Evolutionary conservation across 768 basidiomycete species (phyloP).

Genomic region (Favolaschia claudopus): DNA sequence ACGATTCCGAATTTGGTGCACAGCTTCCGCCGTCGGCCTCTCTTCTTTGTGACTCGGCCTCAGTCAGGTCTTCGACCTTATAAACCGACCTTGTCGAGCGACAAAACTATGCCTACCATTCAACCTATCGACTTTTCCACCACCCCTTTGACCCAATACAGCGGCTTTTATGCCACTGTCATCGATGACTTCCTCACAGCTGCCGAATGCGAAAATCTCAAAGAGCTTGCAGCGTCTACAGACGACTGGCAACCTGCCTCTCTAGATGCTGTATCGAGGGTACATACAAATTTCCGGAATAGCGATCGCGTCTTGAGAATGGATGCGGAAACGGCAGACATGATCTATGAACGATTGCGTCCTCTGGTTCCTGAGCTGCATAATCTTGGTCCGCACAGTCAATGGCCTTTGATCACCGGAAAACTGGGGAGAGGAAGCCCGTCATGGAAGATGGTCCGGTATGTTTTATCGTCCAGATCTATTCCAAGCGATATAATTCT

Average conservation of each 20-base stretch:
- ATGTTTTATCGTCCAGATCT: no score
- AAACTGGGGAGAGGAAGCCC: slow-evolving; percentile 29
- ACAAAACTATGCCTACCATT: slow-evolving; percentile 14
- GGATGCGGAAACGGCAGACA: slow-evolving; percentile 40
- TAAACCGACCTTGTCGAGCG: no score
- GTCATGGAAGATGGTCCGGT: slow-evolving; percentile 47
- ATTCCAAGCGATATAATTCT: not conserved
- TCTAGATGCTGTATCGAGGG: slow-evolving; percentile 35
- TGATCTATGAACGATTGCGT: slow-evolving; percentile 44
- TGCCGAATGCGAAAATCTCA: slow-evolving; percentile 49
- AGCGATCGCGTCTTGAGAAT: slow-evolving; percentile 48
- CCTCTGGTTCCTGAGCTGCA: slow-evolving; percentile 48
- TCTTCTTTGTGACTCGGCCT: no score
- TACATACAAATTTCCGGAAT: slow-evolving; percentile 48
- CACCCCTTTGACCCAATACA: slow-evolving; percentile 44
- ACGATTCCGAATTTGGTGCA: no score
- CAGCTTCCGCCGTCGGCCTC: no score
- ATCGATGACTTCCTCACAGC: slow-evolving; percentile 50
- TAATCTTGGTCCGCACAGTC: slow-evolving; percentile 37
- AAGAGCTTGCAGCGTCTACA: slow-evolving; percentile 44
- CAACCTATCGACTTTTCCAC: slow-evolving; percentile 46
- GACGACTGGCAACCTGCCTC: slow-evolving; percentile 48
- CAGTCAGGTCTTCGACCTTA: no score
- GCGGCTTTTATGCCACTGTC: slow-evolving; percentile 48
- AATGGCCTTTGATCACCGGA: slow-evolving; percentile 44